A percentile compares a stretch with the other conserved stretches of the same genome.
These are phyloP conservation scores for Rhipidocladum racemiflorum DNA, from an alignment of 176 grass and related monocot species.

Conservation along the genomic window DNA sequence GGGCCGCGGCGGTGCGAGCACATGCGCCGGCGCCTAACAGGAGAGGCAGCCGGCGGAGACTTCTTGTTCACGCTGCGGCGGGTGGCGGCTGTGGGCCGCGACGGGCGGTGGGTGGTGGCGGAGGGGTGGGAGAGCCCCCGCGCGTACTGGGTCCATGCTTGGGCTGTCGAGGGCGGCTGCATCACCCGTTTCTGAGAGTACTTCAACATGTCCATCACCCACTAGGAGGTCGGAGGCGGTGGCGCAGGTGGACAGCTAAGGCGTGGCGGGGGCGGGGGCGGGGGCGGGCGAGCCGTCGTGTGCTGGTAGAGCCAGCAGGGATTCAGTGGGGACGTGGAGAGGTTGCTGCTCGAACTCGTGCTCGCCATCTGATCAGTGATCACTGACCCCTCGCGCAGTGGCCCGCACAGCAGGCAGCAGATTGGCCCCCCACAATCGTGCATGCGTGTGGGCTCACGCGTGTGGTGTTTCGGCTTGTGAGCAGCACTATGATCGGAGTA, in stretches of 20 bases:
- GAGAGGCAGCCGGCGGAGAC: neutral
- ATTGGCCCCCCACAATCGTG: neutral
- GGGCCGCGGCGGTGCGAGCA: constrained; percentile 43
- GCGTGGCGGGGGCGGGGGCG: too few relatives aligned
- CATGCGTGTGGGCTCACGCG: neutral
- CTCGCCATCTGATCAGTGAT: constrained; percentile 27
- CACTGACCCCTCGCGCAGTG: too few relatives aligned
- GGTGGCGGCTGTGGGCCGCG: constrained; percentile 18
- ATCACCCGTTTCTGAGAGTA: constrained; percentile 47
- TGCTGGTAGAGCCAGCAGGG: constrained; percentile 35
- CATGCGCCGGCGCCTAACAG: constrained; percentile 34
- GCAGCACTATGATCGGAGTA: neutral
- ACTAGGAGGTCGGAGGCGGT: constrained; percentile 2
- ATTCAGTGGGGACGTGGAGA: neutral
- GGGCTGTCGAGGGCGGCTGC: constrained; percentile 40
- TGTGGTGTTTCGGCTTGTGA: neutral
- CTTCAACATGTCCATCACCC: constrained; percentile 46
- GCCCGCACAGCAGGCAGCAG: neutral
- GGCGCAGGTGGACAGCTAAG: neutral
- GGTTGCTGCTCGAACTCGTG: constrained; percentile 33
- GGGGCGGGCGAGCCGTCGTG: neutral
- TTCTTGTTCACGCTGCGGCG: constrained; percentile 12
- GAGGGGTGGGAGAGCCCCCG: constrained; percentile 45
- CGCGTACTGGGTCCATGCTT: constrained; percentile 52
- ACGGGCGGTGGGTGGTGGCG: constrained; percentile 39